A percentile compares a stretch with the other conserved stretches of the same genome.
Evolutionary conservation across 2,329 filamentous ascomycete genomes (phyloP).

Genomic region (Trichoderma sp.): DNA sequence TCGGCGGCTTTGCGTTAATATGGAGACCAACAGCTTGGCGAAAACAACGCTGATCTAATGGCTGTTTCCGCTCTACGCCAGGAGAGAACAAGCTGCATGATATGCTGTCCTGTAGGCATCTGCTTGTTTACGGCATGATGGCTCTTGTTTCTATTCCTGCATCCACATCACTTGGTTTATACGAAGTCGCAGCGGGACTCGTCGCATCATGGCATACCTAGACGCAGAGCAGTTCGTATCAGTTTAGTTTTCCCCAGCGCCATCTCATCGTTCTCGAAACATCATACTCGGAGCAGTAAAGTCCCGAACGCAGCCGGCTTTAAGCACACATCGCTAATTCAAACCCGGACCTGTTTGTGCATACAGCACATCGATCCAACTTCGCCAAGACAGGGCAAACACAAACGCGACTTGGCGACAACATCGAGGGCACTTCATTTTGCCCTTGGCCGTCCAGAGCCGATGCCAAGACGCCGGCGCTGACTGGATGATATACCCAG

Average conservation of each 20-base stretch:
- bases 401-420: neutral
- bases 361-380: neutral
- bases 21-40: neutral
- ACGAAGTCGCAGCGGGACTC: neutral
- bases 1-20: neutral
- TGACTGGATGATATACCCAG: neutral
- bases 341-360: neutral
- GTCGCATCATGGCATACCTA: neutral
- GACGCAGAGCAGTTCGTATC: neutral
- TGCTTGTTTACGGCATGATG: neutral
- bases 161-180: neutral
- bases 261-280: neutral
- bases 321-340: neutral
- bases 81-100: neutral
- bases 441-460: neutral
- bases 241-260: neutral
- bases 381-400: neutral
- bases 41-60: neutral
- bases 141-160: neutral
- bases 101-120: too few relatives aligned
- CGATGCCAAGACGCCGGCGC: slow-evolving; percentile 14
- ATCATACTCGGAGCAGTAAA: neutral
- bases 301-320: neutral
- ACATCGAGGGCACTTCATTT: neutral
- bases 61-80: neutral